A percentile compares a stretch with the other conserved stretches of the same genome.
Conservation (phyloP, 192 early-diverging fungal species). For the Gigaspora rosea region DNA sequence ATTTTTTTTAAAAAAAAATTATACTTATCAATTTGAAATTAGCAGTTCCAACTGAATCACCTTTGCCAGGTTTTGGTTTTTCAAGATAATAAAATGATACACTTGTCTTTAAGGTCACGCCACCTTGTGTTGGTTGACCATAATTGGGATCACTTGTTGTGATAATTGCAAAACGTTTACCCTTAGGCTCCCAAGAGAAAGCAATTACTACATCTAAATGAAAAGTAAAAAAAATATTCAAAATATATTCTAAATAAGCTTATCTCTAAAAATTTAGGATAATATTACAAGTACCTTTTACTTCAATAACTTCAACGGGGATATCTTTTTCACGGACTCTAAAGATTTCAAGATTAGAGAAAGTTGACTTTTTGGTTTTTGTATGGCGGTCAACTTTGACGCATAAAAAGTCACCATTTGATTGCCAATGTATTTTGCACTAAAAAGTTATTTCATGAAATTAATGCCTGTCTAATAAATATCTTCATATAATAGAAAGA, state of each 20-base stretch:
- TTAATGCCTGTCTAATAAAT: too few species aligned
- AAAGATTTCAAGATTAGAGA: conserved; percentile 95
- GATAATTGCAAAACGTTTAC: too few species aligned
- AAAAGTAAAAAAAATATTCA: too few species aligned
- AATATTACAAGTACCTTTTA: background rate
- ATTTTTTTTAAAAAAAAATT: background rate
- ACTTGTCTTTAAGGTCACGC: conserved; percentile 60
- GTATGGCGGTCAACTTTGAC: conserved; percentile 90
- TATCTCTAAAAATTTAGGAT: conserved; percentile 5
- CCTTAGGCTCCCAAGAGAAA: too few species aligned
- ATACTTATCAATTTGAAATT: conserved; percentile 76
- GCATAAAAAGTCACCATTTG: conserved; percentile 69
- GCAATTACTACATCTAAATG: too few species aligned
- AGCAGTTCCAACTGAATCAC: conserved; percentile 51
- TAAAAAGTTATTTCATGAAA: background rate
- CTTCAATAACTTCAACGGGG: conserved; percentile 91
- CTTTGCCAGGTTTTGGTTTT: conserved; percentile 53
- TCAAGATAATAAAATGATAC: conserved; percentile 88
- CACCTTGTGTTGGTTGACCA: conserved; percentile 44
- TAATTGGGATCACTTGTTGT: conserved; percentile 23
- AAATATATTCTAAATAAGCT: too few species aligned
- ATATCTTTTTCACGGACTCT: conserved; percentile 86
- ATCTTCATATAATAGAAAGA: too few species aligned
- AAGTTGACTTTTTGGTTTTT: conserved; percentile 89
- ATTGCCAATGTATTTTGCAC: conserved; percentile 50